Base-by-base conservation (phyloP, 1,284 basidiomycete species). In the Pseudozyma hubeiensis region DNA sequence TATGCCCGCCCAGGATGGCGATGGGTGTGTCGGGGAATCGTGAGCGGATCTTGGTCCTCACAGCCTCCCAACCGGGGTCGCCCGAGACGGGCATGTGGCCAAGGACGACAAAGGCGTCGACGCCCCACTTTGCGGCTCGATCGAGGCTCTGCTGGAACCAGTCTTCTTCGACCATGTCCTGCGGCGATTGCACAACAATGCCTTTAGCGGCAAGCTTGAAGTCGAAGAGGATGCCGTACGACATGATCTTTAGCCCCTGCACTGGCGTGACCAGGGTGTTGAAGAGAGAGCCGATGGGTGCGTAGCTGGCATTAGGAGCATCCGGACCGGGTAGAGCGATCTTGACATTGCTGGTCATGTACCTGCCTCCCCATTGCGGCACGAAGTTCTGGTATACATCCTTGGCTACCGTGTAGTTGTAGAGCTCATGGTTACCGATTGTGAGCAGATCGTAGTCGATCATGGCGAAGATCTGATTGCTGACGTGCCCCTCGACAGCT, bases 351-450 rank as follows among this genome's bases (percentile, higher is more conserved):
- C 63, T 75, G 3, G 76, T 75, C 59, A 81, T 66, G 58, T 77
- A 81, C 16, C 78, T 63, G 11, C 74, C 79, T 31, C 66, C 59
- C 71, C 71, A 87, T 55, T 88, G 86, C 3, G 92, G 92, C 5
- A 87, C 90, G 80, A 92, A 92, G 83, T 92, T 91, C 60, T 89
- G 87, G 84, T 92, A 91, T 88, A 93, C 91, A 84, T 93, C 91
- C 47, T 89, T 87, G 0, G 92, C 89, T 78, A 92, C 89, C 5
- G 86, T 87, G 81, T 93, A 93, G 67, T 89, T 87, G 85, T 94
- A 95, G 35, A 95, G 85, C 85, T 95, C 93, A 79, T 95, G 93
- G 79, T 95, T 95, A 80, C 94, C 93, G 64, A 94, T 92, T 0
- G 92, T 86, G 77, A 94, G 88, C 8, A 93, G 79, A 81, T 96